phyloP scores from a whole-genome alignment of 805 yeast species.

The Sporopachydermia quercuum region DNA sequence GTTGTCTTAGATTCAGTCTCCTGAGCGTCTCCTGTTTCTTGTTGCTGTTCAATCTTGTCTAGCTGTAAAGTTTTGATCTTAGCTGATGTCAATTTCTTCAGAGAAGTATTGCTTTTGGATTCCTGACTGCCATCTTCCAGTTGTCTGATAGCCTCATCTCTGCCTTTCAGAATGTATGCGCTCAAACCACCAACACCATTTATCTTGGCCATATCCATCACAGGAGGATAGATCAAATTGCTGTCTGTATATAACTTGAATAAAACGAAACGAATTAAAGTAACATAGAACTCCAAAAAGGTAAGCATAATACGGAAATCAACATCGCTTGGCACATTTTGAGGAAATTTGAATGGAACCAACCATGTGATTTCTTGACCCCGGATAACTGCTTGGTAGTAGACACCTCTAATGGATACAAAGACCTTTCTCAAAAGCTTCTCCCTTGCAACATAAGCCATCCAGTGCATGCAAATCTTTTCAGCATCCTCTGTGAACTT shows the following conservation, averaged over 20 bases:
- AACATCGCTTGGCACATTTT: conserved; percentile 82
- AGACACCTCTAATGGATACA: conserved; percentile 94
- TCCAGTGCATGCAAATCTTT: conserved; percentile 83
- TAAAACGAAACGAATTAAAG: conserved; percentile 75
- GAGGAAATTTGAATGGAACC: conserved; percentile 94
- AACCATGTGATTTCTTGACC: conserved; percentile 96
- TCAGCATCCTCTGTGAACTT: conserved; percentile 81
- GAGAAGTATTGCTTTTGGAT: neutral
- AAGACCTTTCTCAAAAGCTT: conserved; percentile 74
- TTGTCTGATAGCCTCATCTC: conserved; percentile 7
- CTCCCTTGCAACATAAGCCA: conserved; percentile 82
- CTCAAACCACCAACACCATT: conserved; percentile 85
- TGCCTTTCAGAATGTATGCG: conserved; percentile 59
- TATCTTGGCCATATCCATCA: conserved; percentile 52
- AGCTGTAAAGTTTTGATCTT: neutral
- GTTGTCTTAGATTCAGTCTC: conserved; percentile 23
- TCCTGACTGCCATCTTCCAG: neutral
- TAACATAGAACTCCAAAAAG: conserved; percentile 89
- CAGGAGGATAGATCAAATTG: conserved; percentile 84
- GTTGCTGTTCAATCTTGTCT: conserved; percentile 3
- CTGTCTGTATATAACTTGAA: conserved; percentile 76
- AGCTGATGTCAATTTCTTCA: neutral
- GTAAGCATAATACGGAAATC: conserved; percentile 96
- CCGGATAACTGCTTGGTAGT: conserved; percentile 76
- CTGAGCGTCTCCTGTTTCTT: conserved; percentile 25